Base-by-base conservation (phyloP, 306 rosid genomes). In the Casuarina glauca region DNA sequence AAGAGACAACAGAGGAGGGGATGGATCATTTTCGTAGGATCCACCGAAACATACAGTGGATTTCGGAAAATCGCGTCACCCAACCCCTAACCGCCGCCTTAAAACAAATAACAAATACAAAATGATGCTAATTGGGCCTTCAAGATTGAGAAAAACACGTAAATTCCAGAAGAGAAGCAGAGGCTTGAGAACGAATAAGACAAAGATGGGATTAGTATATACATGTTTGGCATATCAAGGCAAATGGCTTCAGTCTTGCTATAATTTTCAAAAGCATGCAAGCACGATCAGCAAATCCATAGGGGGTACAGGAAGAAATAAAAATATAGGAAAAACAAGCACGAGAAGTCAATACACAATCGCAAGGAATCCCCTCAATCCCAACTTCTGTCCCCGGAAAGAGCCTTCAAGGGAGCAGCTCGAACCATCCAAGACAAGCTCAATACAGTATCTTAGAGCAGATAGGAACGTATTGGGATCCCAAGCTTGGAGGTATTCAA, bases 371-470 rank as follows among this genome's bases (percentile, higher is more conserved):
- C 74, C 74, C 50, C 32, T 43, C 70, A 66, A 39, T 32, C 70
- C 69, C 32, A 9, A 66, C 49, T 49, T 66, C 74, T 11, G 43
- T 70, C 42, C 6, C 6, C 5, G 1, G 54, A 50, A 70, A 48
- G 44, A 32, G 77, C 60, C 84, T 84, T 79, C 78, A 62, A 76
- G 75, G 72, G 74, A 79, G 74, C 79, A 66, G 74, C 80, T 78
- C 62, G 32, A 58, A 66, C 69, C 44, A 73, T 66, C 64, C 77
- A 69, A 79, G 73, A 82, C 84, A 86, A 83, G 70, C 77, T 73
- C 73, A 58, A 84, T 73, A 70, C 73, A 73, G 69, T 83, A 86
- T 73, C 69, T 79, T 79, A 70, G 79, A 79, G 72, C 86, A 82
- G 85, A 70, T 77, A 77, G 79, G 78, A 74, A 76, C 82, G 84